Percentiles rank a stretch among this genome's conserved stretches.
Evolutionary conservation across 768 basidiomycete species (phyloP).

Genomic region (Serendipita sp.): DNA sequence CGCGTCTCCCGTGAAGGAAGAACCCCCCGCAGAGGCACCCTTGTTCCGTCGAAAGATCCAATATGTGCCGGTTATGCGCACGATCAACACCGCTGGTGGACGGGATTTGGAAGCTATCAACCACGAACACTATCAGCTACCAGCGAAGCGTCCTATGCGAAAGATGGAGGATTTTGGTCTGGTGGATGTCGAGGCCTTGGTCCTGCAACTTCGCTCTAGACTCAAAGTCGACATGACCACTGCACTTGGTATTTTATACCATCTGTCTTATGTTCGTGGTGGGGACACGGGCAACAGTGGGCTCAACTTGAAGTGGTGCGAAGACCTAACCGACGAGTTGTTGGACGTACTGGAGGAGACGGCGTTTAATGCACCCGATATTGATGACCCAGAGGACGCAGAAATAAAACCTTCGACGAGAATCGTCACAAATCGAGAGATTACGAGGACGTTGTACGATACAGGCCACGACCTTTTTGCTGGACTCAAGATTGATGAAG

Average conservation of each 20-base stretch:
- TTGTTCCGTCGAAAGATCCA: conserved; percentile 58
- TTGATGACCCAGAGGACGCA: conserved; percentile 12
- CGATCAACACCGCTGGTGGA: conserved; percentile 62
- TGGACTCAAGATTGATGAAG: conserved; percentile 21
- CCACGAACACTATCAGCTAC: conserved; percentile 36
- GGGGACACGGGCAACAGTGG: conserved; percentile 32
- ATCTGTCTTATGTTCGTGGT: conserved; percentile 65
- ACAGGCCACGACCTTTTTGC: conserved; percentile 45
- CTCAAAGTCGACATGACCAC: conserved; percentile 75
- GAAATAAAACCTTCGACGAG: conserved; percentile 15
- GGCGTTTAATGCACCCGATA: conserved; percentile 40
- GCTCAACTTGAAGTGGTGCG: conserved; percentile 60
- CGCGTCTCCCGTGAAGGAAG: not conserved
- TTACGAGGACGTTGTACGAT: conserved; percentile 43
- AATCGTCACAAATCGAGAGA: conserved; percentile 48
- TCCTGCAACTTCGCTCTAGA: conserved; percentile 82
- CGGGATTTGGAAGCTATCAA: conserved; percentile 58
- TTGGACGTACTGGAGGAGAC: conserved; percentile 75
- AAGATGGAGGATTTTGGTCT: conserved; percentile 75
- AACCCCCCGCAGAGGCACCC: not conserved
- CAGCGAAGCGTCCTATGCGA: conserved; percentile 39
- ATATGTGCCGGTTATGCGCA: conserved; percentile 68
- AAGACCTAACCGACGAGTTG: conserved; percentile 71
- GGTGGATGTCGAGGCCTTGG: conserved; percentile 82
- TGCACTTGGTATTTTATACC: conserved; percentile 69